Evolutionary conservation across 1,139 yeast genomes (phyloP).

Genomic region (Sugiyamaella neomexicana): DNA sequence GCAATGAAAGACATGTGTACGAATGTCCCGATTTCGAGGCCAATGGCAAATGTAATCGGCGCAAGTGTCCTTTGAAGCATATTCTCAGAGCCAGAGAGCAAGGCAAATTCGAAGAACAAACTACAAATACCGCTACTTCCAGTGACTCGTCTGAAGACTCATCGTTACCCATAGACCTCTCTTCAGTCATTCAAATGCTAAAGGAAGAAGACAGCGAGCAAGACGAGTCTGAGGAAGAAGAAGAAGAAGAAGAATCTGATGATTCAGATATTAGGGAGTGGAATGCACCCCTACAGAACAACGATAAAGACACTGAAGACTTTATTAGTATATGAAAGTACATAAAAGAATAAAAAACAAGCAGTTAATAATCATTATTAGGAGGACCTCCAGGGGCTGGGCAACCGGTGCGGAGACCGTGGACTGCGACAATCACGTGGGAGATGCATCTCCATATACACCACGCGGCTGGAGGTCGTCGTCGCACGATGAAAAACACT

Average conservation of each 20-base stretch:
- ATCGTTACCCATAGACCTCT: conserved; percentile 31
- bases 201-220: conserved; percentile 21
- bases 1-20: conserved; percentile 58
- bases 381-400: no score
- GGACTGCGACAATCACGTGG: no score
- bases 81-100: conserved; percentile 35
- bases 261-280: conserved; percentile 12
- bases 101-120: conserved; percentile 39
- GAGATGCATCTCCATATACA: no score
- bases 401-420: no score
- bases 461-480: no score
- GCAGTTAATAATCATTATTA: not conserved
- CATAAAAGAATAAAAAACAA: conserved; percentile 3
- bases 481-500: no score
- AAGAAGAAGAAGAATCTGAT: conserved; percentile 16
- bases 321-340: conserved; percentile 9
- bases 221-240: conserved; percentile 17
- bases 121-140: conserved; percentile 22
- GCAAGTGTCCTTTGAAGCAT: conserved; percentile 53
- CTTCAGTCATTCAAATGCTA: conserved; percentile 6
- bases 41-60: conserved; percentile 55
- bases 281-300: not conserved
- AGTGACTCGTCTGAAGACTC: conserved; percentile 32
- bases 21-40: conserved; percentile 75
- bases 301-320: conserved; percentile 1